Evolutionary conservation across 352 stramenopile species (phyloP), one percentile per base, ranked within the genome.

Genomic region (Aphanomyces euteiches): DNA sequence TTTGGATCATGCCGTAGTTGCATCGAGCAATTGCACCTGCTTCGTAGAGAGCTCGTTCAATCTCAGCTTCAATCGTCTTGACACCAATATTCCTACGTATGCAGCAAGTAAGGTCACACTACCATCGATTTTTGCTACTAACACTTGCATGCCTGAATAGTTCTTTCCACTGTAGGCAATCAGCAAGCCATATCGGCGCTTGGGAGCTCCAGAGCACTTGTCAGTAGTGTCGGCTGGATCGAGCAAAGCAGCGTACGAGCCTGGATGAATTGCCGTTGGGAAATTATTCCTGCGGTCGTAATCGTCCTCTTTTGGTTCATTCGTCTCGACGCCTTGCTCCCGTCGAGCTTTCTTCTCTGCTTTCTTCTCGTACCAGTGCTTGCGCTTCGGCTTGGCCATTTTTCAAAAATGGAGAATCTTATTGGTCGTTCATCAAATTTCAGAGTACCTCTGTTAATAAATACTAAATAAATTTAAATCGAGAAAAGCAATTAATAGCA

Each of bases 61-160:
- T 76, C 76, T 97, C 91, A 17, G 88, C 84, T 64, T 97, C 91
- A 66, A 97, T 92, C 21, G 91, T 97, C 69, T 87, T 79, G 28
- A 96, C 87, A 66, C 85, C 85, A 66, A 92, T 80, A 57, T 97
- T 97, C 78, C 86, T 92, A 73, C 39, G 2, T 1, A 6, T 64
- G 12, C 13, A 5, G 34, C 4, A 7, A 43, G 28, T 28, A 28
- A 28, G 28, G 28, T 28, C 28, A 28, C 28, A 2, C 28, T 28
- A 28, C 28, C 28, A 2, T 28, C 28, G 28, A 28, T 28, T 28
- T 28, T 28, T 28, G 17, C 17, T 3, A 75, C 76, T 41, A 75
- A 91, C 86, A 95, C 90, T 73, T 96, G 89, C 85, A 95, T 93
- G 34, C 89, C 89, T 59, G 86, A 92, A 77, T 96, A 96, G 40